Percentiles rank a stretch among this genome's conserved stretches.
phyloP scores from a whole-genome alignment of 2,329 filamentous ascomycete species.

The Fusarium bactridioides region DNA sequence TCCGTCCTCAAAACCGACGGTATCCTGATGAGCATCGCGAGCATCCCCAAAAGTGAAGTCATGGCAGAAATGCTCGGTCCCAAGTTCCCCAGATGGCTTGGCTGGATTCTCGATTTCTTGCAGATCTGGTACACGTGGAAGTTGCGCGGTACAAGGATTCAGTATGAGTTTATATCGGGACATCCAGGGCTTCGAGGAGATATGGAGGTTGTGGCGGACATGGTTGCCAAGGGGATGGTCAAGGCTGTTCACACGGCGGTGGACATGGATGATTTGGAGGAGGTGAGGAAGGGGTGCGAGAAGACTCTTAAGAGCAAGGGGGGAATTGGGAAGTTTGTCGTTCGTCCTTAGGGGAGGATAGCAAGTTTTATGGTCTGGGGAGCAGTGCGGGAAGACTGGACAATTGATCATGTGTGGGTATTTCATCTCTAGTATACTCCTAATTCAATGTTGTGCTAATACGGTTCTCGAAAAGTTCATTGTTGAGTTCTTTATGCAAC shows the following conservation, averaged over 20 bases:
- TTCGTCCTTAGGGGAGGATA: slow-evolving; percentile 21
- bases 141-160: slow-evolving; percentile 54
- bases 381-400: neutral
- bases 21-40: slow-evolving; percentile 52
- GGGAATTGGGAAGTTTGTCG: slow-evolving; percentile 42
- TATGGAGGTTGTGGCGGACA: slow-evolving; percentile 51
- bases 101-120: slow-evolving; percentile 46
- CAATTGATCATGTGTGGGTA: neutral
- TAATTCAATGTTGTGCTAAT: neutral
- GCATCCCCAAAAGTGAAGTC: slow-evolving; percentile 45
- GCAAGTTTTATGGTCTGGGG: neutral
- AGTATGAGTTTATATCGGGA: slow-evolving; percentile 56
- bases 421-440: neutral
- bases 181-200: slow-evolving; percentile 51
- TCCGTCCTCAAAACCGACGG: slow-evolving; percentile 50
- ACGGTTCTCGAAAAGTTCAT: neutral
- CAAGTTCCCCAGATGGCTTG: slow-evolving; percentile 49
- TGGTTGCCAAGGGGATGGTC: slow-evolving; percentile 53
- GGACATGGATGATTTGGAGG: slow-evolving; percentile 53
- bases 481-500: too few species aligned
- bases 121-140: slow-evolving; percentile 53
- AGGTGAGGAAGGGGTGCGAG: slow-evolving; percentile 51
- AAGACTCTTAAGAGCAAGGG: slow-evolving; percentile 45
- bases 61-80: slow-evolving; percentile 45
- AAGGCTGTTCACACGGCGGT: slow-evolving; percentile 53